A percentile compares a stretch with the other conserved stretches of the same genome.
phyloP scores from a whole-genome alignment of 2,329 filamentous ascomycete genomes.

The Tympanopsis confertula region DNA sequence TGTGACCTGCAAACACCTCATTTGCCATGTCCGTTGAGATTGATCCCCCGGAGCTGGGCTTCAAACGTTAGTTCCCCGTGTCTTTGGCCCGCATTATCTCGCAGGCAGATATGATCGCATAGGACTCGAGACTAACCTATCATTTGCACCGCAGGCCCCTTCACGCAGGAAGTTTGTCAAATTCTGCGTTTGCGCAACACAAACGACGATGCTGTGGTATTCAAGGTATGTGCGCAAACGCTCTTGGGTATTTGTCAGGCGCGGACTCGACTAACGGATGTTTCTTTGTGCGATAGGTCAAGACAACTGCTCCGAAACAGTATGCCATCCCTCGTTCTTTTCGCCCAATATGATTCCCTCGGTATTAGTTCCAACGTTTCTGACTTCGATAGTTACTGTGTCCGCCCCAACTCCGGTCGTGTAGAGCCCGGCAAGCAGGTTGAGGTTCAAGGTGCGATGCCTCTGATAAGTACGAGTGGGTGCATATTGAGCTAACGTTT shows the following conservation, averaged over 20 bases:
- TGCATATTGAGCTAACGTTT: no score
- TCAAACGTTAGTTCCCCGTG: neutral
- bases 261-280: no score
- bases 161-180: conserved; percentile 13
- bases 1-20: no score
- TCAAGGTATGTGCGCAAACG: conserved; percentile 10
- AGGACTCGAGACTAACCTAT: no score
- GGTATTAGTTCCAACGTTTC: no score
- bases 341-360: no score
- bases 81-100: no score
- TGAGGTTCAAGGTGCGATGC: conserved; percentile 53
- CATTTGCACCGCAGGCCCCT: conserved; percentile 9
- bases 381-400: conserved; percentile 49
- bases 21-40: neutral
- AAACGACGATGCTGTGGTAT: conserved; percentile 12
- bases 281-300: conserved; percentile 36
- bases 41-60: neutral
- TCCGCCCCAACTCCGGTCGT: conserved; percentile 56
- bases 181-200: conserved; percentile 13
- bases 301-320: conserved; percentile 64
- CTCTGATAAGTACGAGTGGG: no score
- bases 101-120: neutral
- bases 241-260: neutral
- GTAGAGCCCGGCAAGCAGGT: conserved; percentile 53
- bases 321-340: conserved; percentile 24